Conservation (phyloP, 768 basidiomycete species). For the Boletus vinaceobasis region DNA sequence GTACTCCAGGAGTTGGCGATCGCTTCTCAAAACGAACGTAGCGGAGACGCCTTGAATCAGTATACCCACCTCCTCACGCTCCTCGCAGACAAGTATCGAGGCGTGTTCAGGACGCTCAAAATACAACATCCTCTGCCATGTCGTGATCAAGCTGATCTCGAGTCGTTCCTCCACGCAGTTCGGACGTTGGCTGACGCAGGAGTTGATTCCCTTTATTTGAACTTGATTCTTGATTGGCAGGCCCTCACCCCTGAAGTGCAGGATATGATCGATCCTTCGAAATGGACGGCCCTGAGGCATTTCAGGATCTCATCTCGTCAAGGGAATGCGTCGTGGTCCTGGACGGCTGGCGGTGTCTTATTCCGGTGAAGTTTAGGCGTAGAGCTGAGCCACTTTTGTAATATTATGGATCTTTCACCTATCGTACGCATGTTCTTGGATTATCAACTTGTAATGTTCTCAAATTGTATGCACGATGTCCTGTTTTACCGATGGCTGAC, state of each 20-base stretch:
- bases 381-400: background rate
- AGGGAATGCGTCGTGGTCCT: constrained; percentile 11
- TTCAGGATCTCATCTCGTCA: constrained; percentile 15
- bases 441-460: background rate
- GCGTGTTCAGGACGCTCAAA: constrained; percentile 19
- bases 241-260: constrained; percentile 18
- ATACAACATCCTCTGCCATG: constrained; percentile 19
- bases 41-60: constrained; percentile 3
- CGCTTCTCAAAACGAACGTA: constrained; percentile 15
- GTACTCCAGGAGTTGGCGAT: constrained; percentile 16
- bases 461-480: background rate
- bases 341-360: constrained; percentile 9
- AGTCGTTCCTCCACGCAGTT: constrained; percentile 16
- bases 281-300: constrained; percentile 12
- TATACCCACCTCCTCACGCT: constrained; percentile 18
- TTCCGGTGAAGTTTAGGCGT: background rate
- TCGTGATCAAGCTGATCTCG: constrained; percentile 12
- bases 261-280: constrained; percentile 20
- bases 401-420: background rate
- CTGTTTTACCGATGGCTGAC: background rate
- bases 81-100: constrained; percentile 20
- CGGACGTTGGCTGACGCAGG: constrained; percentile 15
- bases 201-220: constrained; percentile 6
- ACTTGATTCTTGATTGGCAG: constrained; percentile 17
- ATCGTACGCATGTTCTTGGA: background rate